These are phyloP conservation scores for Yarrowia alimentaria DNA, from an alignment of 805 yeast species.

Conservation along the genomic window DNA sequence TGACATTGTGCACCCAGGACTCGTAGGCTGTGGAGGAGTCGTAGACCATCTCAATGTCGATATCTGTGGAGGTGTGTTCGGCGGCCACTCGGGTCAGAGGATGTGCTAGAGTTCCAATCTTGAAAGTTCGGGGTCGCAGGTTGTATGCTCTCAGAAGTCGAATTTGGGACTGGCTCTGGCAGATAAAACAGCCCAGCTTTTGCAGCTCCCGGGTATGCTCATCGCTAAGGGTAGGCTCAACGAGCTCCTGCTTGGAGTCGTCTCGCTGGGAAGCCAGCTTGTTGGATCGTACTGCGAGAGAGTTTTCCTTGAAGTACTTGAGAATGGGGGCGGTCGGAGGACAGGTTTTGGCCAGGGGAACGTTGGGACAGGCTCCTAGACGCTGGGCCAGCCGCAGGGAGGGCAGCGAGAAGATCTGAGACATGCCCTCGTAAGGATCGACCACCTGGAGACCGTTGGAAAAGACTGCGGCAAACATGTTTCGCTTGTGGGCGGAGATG, in stretches of 20 bases:
- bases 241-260: neutral
- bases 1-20: slow-evolving; percentile 24
- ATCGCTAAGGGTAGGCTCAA: neutral
- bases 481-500: slow-evolving; percentile 17
- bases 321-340: slow-evolving; percentile 23
- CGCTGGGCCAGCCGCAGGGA: slow-evolving; percentile 22
- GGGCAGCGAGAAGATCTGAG: slow-evolving; percentile 17
- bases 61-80: slow-evolving; percentile 1
- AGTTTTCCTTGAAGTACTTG: neutral
- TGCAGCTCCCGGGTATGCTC: slow-evolving; percentile 2
- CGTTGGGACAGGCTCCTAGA: slow-evolving; percentile 4
- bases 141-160: slow-evolving; percentile 15
- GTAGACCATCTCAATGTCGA: slow-evolving; percentile 14
- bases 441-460: slow-evolving; percentile 19
- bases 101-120: slow-evolving; percentile 19
- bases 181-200: slow-evolving; percentile 16
- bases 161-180: slow-evolving; percentile 9
- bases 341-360: slow-evolving; percentile 11
- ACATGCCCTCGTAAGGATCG: slow-evolving; percentile 21
- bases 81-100: slow-evolving; percentile 24
- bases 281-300: no score
- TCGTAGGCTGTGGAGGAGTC: slow-evolving; percentile 13
- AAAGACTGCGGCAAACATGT: slow-evolving; percentile 20
- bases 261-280: no score
- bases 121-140: slow-evolving; percentile 24